phyloP scores from a whole-genome alignment of 148 eudicot genomes.

The Spergularia bocconei region DNA sequence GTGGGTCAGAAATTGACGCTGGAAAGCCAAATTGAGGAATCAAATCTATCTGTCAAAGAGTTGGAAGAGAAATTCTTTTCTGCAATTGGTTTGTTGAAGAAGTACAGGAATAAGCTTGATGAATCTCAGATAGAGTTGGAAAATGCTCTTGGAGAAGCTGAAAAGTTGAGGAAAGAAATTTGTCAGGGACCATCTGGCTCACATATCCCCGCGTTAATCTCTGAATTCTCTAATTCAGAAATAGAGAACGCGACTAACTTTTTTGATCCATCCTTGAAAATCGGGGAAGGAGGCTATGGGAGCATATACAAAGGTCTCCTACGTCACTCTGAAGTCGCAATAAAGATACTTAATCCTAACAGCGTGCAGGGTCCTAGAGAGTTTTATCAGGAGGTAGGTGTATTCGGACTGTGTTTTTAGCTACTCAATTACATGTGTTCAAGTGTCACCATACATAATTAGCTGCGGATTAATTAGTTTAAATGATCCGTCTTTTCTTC shows the following conservation, averaged over 20 bases:
- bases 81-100: constrained; percentile 57
- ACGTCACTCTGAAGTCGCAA: constrained; percentile 67
- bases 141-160: constrained; percentile 48
- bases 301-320: constrained; percentile 57
- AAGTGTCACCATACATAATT: no score
- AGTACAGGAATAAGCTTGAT: constrained; percentile 61
- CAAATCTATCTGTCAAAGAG: constrained; percentile 32
- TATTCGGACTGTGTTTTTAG: neutral
- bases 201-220: constrained; percentile 33
- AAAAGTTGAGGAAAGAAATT: constrained; percentile 45
- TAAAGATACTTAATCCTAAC: constrained; percentile 51
- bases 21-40: constrained; percentile 44
- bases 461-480: no score
- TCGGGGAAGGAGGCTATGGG: constrained; percentile 79
- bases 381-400: constrained; percentile 68
- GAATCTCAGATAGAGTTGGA: constrained; percentile 58
- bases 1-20: constrained; percentile 42
- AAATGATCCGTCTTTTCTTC: neutral
- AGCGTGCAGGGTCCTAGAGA: constrained; percentile 52
- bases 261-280: constrained; percentile 54
- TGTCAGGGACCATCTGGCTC: constrained; percentile 30
- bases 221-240: constrained; percentile 57
- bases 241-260: constrained; percentile 58
- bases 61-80: constrained; percentile 61
- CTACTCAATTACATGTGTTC: neutral